Base-by-base conservation (phyloP, 2,329 filamentous ascomycete species). In the Piedraia hortae region DNA sequence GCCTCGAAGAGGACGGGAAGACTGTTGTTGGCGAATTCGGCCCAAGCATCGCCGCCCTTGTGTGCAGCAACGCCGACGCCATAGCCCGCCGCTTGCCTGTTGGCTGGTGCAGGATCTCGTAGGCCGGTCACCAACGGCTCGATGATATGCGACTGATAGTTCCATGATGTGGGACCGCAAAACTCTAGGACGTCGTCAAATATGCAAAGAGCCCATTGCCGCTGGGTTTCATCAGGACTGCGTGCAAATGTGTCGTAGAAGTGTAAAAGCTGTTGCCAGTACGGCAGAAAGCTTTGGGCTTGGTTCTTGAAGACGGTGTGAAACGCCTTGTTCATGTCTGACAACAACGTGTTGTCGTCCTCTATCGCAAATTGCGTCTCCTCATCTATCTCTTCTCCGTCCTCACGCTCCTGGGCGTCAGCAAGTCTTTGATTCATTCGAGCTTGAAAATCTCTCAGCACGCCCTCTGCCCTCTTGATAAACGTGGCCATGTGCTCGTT, bases 311-410 rank as follows among this genome's bases (percentile, higher is more conserved):
- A 97, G 33, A 97, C 77, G 28, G 78, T 82, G 48, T 97, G 85
- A 60, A 89, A 97, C 1, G 85, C 82, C 56, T 97, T 97, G 62
- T 97, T 97, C 85, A 97, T 97, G 41, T 97, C 85, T 2, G 80
- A 90, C 19, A 97, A 59, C 10, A 97, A 58, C 11, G 78, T 90
- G 48, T 93, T 82, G 42, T 97, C 85, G 34, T 97, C 85, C 45
- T 97, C 85, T 21, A 97, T 80, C 7, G 82, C 85, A 35, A 88
- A 71, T 14, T 88, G 57, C 19, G 69, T 62, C 23, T 91, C 82
- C 34, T 91, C 73, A 9, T 69, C 69, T 27, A 85, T 69, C 26
- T 45, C 43, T 20, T 45, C 43, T 32, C 91, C 82, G 9, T 70
- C 80, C 26, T 93, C 82, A 3, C 67, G 64, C 11, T 82, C 72